These are phyloP conservation scores for Incumbomyces delicatus DNA, from an alignment of 2,329 filamentous ascomycete species.

Conservation along the genomic window DNA sequence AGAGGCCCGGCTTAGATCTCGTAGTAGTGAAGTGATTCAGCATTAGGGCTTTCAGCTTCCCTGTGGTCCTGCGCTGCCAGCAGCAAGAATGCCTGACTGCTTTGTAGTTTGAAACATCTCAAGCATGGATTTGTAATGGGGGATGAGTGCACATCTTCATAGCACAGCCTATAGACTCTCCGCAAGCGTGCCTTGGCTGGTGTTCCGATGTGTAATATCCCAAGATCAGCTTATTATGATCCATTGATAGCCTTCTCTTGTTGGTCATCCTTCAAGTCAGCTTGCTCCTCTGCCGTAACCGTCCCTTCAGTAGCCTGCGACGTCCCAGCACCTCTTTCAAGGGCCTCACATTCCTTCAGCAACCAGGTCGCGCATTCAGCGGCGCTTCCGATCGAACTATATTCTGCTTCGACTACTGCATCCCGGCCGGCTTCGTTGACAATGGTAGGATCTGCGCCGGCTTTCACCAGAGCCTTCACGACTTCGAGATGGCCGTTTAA, in stretches of 20 bases:
- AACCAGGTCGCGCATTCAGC: slow-evolving; percentile 20
- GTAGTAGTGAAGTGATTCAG: too few species aligned
- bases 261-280: not conserved
- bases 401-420: slow-evolving; percentile 62
- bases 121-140: too few species aligned
- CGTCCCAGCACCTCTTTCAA: slow-evolving; percentile 14
- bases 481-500: slow-evolving; percentile 75
- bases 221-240: not conserved
- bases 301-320: not conserved
- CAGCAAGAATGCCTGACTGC: too few species aligned
- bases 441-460: slow-evolving; percentile 66
- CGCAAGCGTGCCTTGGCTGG: too few species aligned
- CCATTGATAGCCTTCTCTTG: not conserved
- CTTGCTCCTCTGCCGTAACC: not conserved
- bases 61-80: too few species aligned
- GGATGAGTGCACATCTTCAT: too few species aligned
- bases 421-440: slow-evolving; percentile 80
- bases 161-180: too few species aligned
- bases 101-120: too few species aligned
- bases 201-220: too few species aligned
- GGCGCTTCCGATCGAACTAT: slow-evolving; percentile 25
- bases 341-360: slow-evolving; percentile 19
- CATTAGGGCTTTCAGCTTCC: too few species aligned
- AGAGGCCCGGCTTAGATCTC: too few species aligned
- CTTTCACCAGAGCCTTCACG: slow-evolving; percentile 65